phyloP scores from a whole-genome alignment of 768 basidiomycete genomes.

The Suillus americanus region DNA sequence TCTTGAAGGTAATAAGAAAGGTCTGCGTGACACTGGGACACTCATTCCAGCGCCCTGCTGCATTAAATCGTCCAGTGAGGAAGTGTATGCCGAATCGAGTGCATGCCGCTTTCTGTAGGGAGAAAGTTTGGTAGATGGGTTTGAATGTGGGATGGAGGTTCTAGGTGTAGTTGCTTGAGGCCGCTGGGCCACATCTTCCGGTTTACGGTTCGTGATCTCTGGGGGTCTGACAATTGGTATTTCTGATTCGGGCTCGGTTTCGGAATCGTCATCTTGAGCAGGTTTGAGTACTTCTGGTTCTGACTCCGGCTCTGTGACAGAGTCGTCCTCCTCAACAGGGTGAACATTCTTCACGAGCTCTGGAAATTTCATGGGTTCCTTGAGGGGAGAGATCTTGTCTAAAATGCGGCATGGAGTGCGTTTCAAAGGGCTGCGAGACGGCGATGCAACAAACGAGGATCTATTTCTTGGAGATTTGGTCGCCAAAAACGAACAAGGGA shows the following conservation, averaged over 20 bases:
- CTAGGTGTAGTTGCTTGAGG: not conserved
- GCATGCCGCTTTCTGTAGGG: constrained; percentile 21
- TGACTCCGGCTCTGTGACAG: constrained; percentile 32
- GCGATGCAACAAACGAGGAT: not conserved
- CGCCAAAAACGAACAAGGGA: constrained; percentile 2
- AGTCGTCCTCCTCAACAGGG: constrained; percentile 21
- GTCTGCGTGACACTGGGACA: constrained; percentile 5
- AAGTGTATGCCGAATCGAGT: not conserved
- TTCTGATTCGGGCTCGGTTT: constrained; percentile 33
- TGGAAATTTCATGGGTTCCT: not conserved
- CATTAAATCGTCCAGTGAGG: constrained; percentile 6
- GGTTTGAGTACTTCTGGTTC: constrained; percentile 14
- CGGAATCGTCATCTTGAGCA: constrained; percentile 24
- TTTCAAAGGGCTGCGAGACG: constrained; percentile 8
- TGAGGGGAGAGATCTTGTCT: not conserved
- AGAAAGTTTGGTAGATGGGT: constrained; percentile 4
- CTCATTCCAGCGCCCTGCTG: constrained; percentile 13
- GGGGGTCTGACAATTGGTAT: constrained; percentile 16
- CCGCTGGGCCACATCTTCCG: constrained; percentile 3
- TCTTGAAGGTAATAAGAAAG: constrained; percentile 7
- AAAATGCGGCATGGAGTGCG: not conserved
- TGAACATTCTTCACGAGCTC: constrained; percentile 11
- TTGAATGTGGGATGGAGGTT: not conserved
- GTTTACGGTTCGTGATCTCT: constrained; percentile 12
- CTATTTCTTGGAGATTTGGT: constrained; percentile 8